Evolutionary conservation across 2,329 filamentous ascomycete species (phyloP), one percentile per base, ranked within the genome.

Genomic region (Aureobasidium namibiae): DNA sequence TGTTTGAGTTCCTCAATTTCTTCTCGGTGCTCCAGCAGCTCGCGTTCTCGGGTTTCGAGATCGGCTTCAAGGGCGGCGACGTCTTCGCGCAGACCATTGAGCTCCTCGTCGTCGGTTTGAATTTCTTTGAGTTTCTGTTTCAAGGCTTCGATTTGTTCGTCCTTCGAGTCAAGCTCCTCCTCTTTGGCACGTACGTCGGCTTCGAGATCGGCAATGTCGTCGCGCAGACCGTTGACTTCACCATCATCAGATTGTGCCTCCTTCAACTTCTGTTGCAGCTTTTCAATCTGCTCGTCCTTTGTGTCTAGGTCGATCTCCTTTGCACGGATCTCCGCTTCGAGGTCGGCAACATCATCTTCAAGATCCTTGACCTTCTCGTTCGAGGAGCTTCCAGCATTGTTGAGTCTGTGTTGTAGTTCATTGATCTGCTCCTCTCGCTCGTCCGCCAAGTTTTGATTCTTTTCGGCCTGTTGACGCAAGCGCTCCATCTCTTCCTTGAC

Each of bases 401-500:
- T 69, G 4, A 78, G 67, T 61, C 71, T 72, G 18, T 72, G 69
- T 50, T 74, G 71, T 44, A 79, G 63, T 3, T 67, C 66, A 33
- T 77, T 71, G 53, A 78, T 66, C 63, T 79, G 75, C 29, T 71
- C 68, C 46, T 76, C 74, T 29, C 76, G 74, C 34, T 73, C 68
- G 29, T 73, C 67, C 2, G 70, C 71, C 41, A 72, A 63, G 45
- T 64, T 65, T 60, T 71, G 69, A 33, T 74, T 74, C 59, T 78
- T 73, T 16, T 79, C 75, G 8, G 75, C 74, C 57, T 76, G 62
- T 52, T 69, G 70, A 56, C 74, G 72, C 56, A 80, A 66, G 58
- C 75, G 72, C 14, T 78, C 75, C 68, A 86, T 76, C 66, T 87
- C 83, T 62, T 82, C 79, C 53, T 83, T 84, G 65, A 90, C 81